Conservation (phyloP, 208 protist genomes). For the Leishmania aethiopica region DNA sequence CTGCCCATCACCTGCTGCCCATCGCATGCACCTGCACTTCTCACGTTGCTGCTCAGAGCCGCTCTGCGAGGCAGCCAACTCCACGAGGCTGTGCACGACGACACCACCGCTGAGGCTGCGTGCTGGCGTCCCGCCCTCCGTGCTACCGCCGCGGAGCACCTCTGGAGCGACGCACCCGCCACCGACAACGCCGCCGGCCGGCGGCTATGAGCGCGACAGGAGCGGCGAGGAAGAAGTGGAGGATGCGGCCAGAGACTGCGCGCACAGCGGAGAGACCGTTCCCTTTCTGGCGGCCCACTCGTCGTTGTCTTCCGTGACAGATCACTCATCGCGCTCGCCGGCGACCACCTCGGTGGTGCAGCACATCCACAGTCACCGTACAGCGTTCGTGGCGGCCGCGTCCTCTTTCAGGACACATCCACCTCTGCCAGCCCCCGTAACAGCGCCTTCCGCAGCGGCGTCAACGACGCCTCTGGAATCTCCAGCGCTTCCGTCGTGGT, state of each 20-base stretch:
- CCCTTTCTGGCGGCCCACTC: background rate
- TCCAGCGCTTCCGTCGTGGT: background rate
- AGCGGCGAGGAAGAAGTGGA: background rate
- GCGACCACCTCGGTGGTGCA: background rate
- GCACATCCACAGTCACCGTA: too few species aligned
- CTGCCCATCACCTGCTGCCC: background rate
- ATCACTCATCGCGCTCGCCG: background rate
- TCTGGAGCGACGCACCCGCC: background rate
- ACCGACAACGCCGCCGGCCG: background rate
- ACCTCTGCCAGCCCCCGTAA: background rate
- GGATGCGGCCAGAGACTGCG: background rate
- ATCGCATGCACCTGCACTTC: background rate
- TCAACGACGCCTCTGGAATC: background rate
- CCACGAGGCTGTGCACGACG: background rate
- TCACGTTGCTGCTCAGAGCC: background rate
- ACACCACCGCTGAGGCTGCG: background rate
- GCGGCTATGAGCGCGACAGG: background rate
- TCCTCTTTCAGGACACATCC: background rate
- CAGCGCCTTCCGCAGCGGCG: background rate
- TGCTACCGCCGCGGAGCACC: background rate
- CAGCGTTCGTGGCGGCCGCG: too few species aligned
- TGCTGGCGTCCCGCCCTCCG: background rate
- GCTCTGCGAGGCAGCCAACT: background rate
- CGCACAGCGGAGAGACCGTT: background rate
- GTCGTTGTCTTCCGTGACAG: background rate